These are phyloP conservation scores for Gloeophyllum trabeum DNA, from an alignment of 768 basidiomycete species.

Conservation along the genomic window DNA sequence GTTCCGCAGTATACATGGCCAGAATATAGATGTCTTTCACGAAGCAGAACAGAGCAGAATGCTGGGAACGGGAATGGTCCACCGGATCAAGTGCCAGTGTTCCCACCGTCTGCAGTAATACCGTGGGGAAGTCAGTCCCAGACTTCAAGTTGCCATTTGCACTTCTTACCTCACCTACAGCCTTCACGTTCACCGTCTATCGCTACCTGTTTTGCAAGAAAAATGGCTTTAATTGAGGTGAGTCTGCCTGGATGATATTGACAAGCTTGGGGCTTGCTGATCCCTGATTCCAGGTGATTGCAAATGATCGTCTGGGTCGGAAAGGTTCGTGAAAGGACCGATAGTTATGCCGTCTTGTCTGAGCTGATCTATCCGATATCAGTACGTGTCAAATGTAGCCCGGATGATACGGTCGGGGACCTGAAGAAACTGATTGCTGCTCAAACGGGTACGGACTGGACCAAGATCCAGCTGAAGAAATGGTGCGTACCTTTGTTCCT, in stretches of 20 bases:
- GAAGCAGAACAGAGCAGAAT: too few species aligned
- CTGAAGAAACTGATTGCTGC: slow-evolving; percentile 95
- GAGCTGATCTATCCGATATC: slow-evolving; percentile 1
- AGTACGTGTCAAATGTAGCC: slow-evolving; percentile 95
- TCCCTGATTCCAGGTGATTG: slow-evolving; percentile 56
- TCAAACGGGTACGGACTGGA: slow-evolving; percentile 79
- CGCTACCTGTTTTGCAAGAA: too few species aligned
- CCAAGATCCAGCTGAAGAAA: slow-evolving; percentile 93
- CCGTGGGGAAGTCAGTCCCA: too few species aligned
- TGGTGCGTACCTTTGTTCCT: slow-evolving; percentile 43
- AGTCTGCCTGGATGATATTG: slow-evolving; percentile 3
- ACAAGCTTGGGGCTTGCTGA: slow-evolving; percentile 7
- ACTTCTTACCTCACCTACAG: too few species aligned
- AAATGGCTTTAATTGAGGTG: slow-evolving; percentile 49
- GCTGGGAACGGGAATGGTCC: too few species aligned
- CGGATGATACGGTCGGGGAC: slow-evolving; percentile 94
- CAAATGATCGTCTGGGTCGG: slow-evolving; percentile 89
- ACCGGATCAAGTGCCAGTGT: too few species aligned
- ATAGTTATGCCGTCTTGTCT: slow-evolving; percentile 1
- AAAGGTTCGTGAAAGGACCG: slow-evolving; percentile 51
- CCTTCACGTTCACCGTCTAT: too few species aligned
- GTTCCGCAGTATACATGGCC: too few species aligned
- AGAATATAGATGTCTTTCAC: too few species aligned
- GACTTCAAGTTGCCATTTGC: too few species aligned
- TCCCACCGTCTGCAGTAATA: too few species aligned